Base-by-base conservation (phyloP, 2,329 filamentous ascomycete species). In the Xenoacremonium recifei region DNA sequence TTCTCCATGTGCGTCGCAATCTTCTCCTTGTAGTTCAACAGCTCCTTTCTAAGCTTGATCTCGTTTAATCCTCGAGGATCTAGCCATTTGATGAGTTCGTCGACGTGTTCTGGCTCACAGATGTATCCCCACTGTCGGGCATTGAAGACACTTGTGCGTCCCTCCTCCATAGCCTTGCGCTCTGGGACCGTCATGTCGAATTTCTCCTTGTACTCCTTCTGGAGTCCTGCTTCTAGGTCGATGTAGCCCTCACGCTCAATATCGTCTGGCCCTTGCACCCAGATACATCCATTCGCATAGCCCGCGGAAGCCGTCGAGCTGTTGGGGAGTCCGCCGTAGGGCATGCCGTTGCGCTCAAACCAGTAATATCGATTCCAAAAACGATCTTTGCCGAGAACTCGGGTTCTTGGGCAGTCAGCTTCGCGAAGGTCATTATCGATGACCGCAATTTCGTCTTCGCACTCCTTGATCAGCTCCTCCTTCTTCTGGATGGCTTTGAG, bases 311-410 rank as follows among this genome's bases (percentile, higher is more conserved):
- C 87, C 2, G 92, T 97, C 13, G 91, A 96, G 64, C 89, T 95
- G 50, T 79, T 81, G 0, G 91, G 91, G 41, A 96, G 75, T 4
- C 93, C 93, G 21, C 79, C 89, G 58, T 92, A 96, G 0, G 93
- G 93, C 91, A 97, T 97, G 18, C 91, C 93, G 59, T 97, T 99
- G 49, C 92, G 85, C 68, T 99, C 93, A 64, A 97, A 96, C 92
- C 93, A 99, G 73, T 95, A 97, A 67, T 97, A 99, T 40, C 92
- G 82, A 66, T 99, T 97, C 83, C 92, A 96, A 73, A 96, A 99
- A 33, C 93, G 83, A 67, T 99, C 93, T 63, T 93, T 92, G 46
- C 93, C 93, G 19, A 99, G 75, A 15, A 92, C 83, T 49, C 89
- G 84, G 15, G 91, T 96, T 48, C 93, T 85, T 25, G 91, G 89